Percentiles rank a stretch among this genome's conserved stretches.
Evolutionary conservation across 2,329 filamentous ascomycete species (phyloP).

Genomic region (Zymoseptoria tritici): DNA sequence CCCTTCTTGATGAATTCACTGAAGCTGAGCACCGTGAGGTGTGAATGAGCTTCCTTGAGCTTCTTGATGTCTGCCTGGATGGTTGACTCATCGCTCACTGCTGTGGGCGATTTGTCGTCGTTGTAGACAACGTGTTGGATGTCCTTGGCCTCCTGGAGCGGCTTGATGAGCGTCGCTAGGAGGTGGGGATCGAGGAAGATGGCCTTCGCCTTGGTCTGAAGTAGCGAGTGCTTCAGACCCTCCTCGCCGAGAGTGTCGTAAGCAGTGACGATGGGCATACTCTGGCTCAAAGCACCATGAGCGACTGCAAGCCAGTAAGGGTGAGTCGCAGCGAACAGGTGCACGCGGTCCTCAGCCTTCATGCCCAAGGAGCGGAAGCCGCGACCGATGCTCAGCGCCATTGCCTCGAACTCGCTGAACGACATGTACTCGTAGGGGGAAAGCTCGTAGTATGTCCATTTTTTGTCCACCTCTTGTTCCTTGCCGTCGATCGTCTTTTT

Average conservation of each 20-base stretch:
- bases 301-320: constrained; percentile 78
- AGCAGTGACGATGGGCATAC: constrained; percentile 84
- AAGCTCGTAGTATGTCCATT: constrained; percentile 86
- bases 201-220: constrained; percentile 69
- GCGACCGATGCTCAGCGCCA: constrained; percentile 60
- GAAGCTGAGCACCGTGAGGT: constrained; percentile 49
- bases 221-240: constrained; percentile 77
- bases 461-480: constrained; percentile 74
- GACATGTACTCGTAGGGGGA: constrained; percentile 67
- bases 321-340: constrained; percentile 78
- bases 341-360: constrained; percentile 57
- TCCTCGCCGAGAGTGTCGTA: constrained; percentile 86
- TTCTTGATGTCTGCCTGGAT: constrained; percentile 48
- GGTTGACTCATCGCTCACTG: constrained; percentile 31
- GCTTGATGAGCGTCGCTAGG: constrained; percentile 45
- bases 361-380: constrained; percentile 70
- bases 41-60: constrained; percentile 45
- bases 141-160: constrained; percentile 49
- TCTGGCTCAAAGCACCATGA: constrained; percentile 63
- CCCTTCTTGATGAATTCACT: constrained; percentile 48
- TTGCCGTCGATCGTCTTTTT: constrained; percentile 81
- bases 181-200: constrained; percentile 86
- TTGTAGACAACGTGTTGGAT: constrained; percentile 54
- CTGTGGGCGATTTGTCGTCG: constrained; percentile 36
- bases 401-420: constrained; percentile 70